phyloP scores from a whole-genome alignment of 441 rosid species.

The Croton setiger region DNA sequence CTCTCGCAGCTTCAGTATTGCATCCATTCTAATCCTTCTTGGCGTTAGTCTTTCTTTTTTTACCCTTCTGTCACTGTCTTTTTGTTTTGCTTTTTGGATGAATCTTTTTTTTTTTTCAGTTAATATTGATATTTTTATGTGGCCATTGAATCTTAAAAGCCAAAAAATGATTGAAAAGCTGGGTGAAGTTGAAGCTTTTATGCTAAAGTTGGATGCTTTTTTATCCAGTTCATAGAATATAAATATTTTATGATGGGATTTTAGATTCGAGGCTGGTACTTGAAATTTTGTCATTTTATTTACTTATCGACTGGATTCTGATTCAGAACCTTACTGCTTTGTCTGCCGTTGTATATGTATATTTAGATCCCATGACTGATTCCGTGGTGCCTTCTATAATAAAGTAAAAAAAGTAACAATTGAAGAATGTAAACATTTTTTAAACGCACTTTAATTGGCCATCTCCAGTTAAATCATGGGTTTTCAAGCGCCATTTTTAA shows the following conservation, averaged over 20 bases:
- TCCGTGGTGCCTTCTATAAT: not conserved
- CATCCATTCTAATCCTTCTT: constrained; percentile 92
- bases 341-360: not conserved
- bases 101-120: not conserved
- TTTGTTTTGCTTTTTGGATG: not conserved
- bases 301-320: constrained; percentile 15
- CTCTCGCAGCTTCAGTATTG: constrained; percentile 80
- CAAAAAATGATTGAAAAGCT: constrained; percentile 7
- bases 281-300: not conserved
- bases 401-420: not conserved
- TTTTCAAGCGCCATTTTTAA: not conserved
- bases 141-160: constrained; percentile 21
- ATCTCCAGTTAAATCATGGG: not conserved
- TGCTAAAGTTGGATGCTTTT: not conserved
- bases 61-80: constrained; percentile 11
- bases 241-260: constrained; percentile 13
- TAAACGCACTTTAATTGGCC: not conserved
- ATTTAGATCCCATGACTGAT: not conserved
- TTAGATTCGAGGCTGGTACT: not conserved
- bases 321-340: constrained; percentile 9
- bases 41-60: constrained; percentile 62
- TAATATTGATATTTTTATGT: not conserved
- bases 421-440: not conserved
- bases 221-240: not conserved
- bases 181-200: not conserved